phyloP scores from a whole-genome alignment of 768 basidiomycete species.

The Tulasnella sp. region DNA sequence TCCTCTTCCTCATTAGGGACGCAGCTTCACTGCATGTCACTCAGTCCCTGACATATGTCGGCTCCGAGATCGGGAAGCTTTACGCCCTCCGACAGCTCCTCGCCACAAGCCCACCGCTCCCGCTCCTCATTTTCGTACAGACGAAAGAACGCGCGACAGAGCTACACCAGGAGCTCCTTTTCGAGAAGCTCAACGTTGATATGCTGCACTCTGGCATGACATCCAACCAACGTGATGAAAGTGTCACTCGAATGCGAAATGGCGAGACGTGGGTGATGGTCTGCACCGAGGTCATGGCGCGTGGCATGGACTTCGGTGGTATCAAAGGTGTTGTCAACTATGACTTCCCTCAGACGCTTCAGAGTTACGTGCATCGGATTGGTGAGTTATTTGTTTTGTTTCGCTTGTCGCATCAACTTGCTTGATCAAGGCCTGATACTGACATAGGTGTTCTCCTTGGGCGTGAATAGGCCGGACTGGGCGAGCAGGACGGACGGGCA shows the following conservation, averaged over 20 bases:
- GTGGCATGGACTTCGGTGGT: slow-evolving; percentile 97
- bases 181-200: slow-evolving; percentile 71
- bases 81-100: slow-evolving; percentile 77
- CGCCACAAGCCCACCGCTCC: slow-evolving; percentile 49
- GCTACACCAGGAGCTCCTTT: slow-evolving; percentile 74
- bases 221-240: slow-evolving; percentile 78
- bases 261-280: slow-evolving; percentile 94
- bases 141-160: slow-evolving; percentile 44
- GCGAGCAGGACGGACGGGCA: slow-evolving; percentile 82
- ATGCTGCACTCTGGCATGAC: slow-evolving; percentile 86
- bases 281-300: slow-evolving; percentile 93
- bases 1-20: slow-evolving; percentile 45
- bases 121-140: slow-evolving; percentile 87
- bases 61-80: slow-evolving; percentile 89
- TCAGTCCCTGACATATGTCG: slow-evolving; percentile 84
- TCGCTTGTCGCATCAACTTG: no score
- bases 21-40: slow-evolving; percentile 85
- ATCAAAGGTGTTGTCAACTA: slow-evolving; percentile 91
- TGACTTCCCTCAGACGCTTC: slow-evolving; percentile 91
- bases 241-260: slow-evolving; percentile 70
- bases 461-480: slow-evolving; percentile 73
- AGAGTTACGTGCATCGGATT: slow-evolving; percentile 93
- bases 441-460: neutral
- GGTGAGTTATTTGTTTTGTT: slow-evolving; percentile 35
- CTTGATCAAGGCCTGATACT: slow-evolving; percentile 14